Conservation (phyloP, 2,329 filamentous ascomycete species). For the Penicillium griseofulvum region DNA sequence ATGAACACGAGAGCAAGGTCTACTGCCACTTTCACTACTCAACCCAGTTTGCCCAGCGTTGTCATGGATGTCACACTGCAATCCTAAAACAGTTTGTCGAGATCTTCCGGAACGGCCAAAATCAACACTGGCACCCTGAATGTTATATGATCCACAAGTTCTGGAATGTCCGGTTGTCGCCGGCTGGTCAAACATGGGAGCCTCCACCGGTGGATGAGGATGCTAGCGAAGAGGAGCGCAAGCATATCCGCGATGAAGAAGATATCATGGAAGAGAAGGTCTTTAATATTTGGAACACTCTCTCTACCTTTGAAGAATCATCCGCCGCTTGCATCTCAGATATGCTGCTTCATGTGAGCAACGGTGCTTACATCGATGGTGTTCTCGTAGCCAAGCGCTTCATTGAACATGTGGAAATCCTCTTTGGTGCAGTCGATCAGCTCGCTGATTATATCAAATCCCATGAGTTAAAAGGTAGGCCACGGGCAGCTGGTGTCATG, state of each 20-base stretch:
- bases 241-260: constrained; percentile 76
- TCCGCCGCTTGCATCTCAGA: constrained; percentile 98
- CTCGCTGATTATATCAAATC: constrained; percentile 71
- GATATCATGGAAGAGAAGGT: constrained; percentile 98
- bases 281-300: constrained; percentile 94
- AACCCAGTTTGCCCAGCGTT: constrained; percentile 91
- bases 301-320: constrained; percentile 96
- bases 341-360: constrained; percentile 98
- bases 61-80: constrained; percentile 93
- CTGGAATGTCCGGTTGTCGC: constrained; percentile 89
- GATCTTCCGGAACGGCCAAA: constrained; percentile 95
- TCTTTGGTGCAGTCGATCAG: constrained; percentile 84
- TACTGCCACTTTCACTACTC: constrained; percentile 99
- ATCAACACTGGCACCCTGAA: constrained; percentile 98
- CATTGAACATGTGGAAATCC: constrained; percentile 90
- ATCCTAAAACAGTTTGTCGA: constrained; percentile 99
- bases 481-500: background rate
- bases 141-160: constrained; percentile 99
- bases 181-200: constrained; percentile 54
- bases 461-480: constrained; percentile 71
- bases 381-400: constrained; percentile 94
- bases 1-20: constrained; percentile 93
- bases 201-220: constrained; percentile 50
- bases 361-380: constrained; percentile 92
- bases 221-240: constrained; percentile 66